phyloP scores from a whole-genome alignment of 2,329 filamentous ascomycete genomes.

The Aureobasidium leucospermi region DNA sequence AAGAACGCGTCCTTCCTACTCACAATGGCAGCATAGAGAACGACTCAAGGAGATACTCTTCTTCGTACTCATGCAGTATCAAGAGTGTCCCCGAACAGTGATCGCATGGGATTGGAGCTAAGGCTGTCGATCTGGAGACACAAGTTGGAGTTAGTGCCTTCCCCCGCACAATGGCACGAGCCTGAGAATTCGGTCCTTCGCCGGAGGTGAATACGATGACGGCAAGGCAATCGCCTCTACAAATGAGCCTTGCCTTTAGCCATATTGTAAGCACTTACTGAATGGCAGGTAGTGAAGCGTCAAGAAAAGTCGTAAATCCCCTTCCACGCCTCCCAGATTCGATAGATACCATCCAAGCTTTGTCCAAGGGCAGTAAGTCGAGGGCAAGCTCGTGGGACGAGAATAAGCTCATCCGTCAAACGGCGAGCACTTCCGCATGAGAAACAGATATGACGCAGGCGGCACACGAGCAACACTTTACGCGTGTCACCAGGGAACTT shows the following conservation, averaged over 20 bases:
- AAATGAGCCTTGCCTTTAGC: no score
- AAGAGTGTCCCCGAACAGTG: no score
- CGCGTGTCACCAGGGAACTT: not conserved
- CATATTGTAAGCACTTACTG: no score
- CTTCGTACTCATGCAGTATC: no score
- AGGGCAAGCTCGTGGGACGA: not conserved
- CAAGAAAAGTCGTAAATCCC: no score
- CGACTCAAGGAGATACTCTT: no score
- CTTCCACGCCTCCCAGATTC: not conserved
- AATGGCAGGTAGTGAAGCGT: no score
- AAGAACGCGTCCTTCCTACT: no score
- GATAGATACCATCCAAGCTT: not conserved
- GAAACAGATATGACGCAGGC: not conserved
- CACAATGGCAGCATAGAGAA: no score
- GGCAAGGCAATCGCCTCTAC: not conserved
- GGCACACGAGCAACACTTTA: not conserved
- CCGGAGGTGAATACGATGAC: not conserved
- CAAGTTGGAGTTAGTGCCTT: not conserved
- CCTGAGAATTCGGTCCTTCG: not conserved
- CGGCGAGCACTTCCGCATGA: not conserved
- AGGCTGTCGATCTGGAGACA: conserved; percentile 4
- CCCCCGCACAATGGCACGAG: not conserved
- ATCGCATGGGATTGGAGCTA: not conserved
- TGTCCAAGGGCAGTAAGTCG: not conserved
- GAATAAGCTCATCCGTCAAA: conserved; percentile 1